phyloP scores from a whole-genome alignment of 23 red algal genomes.

The Agarophyton chilense region DNA sequence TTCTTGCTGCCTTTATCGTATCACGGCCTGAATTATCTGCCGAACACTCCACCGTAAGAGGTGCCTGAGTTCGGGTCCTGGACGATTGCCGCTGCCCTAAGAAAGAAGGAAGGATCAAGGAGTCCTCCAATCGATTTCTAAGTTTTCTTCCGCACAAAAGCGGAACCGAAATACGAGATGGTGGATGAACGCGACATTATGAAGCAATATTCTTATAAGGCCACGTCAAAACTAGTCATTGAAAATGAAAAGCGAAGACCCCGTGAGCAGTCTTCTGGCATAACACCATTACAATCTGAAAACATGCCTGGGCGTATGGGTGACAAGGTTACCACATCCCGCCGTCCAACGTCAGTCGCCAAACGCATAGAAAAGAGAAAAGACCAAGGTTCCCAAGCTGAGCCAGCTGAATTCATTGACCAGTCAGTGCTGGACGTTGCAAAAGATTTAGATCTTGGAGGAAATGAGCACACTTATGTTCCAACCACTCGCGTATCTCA shows the following conservation, averaged over 20 bases:
- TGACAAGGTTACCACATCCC: constrained; percentile 41
- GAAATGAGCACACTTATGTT: constrained; percentile 53
- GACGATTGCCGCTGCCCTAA: no score
- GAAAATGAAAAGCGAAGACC: constrained; percentile 53
- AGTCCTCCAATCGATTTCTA: no score
- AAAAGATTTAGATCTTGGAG: constrained; percentile 68
- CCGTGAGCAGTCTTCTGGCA: constrained; percentile 31
- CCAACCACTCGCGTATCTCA: constrained; percentile 66
- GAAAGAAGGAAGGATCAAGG: no score
- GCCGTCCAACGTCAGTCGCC: constrained; percentile 14
- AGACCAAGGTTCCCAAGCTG: neutral
- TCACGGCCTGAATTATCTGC: no score
- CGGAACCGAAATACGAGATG: neutral
- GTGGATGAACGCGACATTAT: constrained; percentile 59
- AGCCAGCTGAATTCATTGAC: neutral
- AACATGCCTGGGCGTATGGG: constrained; percentile 79
- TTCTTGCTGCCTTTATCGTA: no score
- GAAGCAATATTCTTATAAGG: constrained; percentile 86
- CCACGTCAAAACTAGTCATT: constrained; percentile 80
- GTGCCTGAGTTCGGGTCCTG: no score
- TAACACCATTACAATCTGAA: constrained; percentile 51
- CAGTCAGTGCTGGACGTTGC: constrained; percentile 64
- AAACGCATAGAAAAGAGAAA: constrained; percentile 8
- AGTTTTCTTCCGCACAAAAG: no score
- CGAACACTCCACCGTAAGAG: no score